Percentiles rank a stretch among this genome's conserved stretches.
These are phyloP conservation scores for Periconia sp. DNA, from an alignment of 2,329 filamentous ascomycete species.

Conservation along the genomic window DNA sequence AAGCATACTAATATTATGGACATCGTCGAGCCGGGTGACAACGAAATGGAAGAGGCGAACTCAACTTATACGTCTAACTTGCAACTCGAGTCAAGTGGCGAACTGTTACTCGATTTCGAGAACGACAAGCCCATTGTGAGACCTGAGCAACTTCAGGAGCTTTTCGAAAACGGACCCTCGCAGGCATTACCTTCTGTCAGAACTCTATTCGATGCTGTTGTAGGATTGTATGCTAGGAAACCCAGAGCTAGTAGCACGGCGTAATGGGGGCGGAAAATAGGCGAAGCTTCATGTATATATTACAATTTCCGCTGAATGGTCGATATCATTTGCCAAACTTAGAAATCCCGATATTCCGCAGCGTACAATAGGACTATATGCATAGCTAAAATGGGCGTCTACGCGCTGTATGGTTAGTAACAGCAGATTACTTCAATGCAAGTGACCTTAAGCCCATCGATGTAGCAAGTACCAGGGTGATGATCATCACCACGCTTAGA, in stretches of 20 bases:
- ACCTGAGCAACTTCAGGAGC: constrained; percentile 70
- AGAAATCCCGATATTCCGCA: too few species aligned
- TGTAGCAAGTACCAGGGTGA: too few species aligned
- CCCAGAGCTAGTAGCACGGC: constrained; percentile 36
- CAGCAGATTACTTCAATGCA: too few species aligned
- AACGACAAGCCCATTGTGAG: constrained; percentile 67
- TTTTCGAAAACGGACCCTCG: constrained; percentile 71
- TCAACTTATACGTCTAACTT: not conserved
- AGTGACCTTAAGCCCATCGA: too few species aligned
- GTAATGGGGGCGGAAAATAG: constrained; percentile 4
- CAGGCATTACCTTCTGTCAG: constrained; percentile 74
- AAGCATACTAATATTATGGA: constrained; percentile 11
- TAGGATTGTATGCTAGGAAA: constrained; percentile 67
- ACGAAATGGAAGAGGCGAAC: constrained; percentile 37
- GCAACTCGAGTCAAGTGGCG: constrained; percentile 14
- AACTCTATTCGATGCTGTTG: constrained; percentile 77
- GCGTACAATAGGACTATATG: too few species aligned
- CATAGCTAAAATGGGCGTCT: too few species aligned
- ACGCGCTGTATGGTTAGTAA: too few species aligned
- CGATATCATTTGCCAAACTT: too few species aligned
- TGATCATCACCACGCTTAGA: constrained; percentile 5
- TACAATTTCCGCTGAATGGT: constrained; percentile 8
- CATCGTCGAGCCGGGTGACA: constrained; percentile 39
- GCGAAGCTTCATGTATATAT: not conserved
- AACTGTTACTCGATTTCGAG: constrained; percentile 38